phyloP scores from a whole-genome alignment of 179 eudicot species.

The Carnegiea gigantea region DNA sequence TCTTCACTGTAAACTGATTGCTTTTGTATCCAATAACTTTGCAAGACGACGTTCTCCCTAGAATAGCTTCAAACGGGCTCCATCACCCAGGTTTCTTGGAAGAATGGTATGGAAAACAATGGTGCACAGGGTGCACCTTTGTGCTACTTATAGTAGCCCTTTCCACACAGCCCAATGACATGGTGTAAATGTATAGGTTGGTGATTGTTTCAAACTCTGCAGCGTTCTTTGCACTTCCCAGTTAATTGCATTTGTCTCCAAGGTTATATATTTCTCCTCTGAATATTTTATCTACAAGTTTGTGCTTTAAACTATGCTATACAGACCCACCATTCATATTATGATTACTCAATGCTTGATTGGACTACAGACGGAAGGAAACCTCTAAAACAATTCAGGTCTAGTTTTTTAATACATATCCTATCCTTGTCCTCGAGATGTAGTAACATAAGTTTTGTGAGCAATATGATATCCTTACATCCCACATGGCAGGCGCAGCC shows the following conservation, averaged over 20 bases:
- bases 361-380: background rate
- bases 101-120: slow-evolving; percentile 46
- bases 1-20: slow-evolving; percentile 7
- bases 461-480: background rate
- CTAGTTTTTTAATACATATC: background rate
- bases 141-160: slow-evolving; percentile 34
- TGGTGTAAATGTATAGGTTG: slow-evolving; percentile 43
- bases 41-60: slow-evolving; percentile 42
- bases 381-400: background rate
- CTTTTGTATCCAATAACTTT: background rate
- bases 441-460: no score
- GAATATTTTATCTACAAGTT: background rate
- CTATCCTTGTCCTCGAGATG: background rate
- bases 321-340: background rate
- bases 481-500: no score
- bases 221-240: background rate
- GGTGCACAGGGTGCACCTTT: slow-evolving; percentile 44
- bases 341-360: background rate
- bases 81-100: slow-evolving; percentile 41
- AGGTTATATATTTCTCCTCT: background rate
- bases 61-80: slow-evolving; percentile 35
- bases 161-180: slow-evolving; percentile 32
- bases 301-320: background rate
- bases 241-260: background rate
- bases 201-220: slow-evolving; percentile 6